These are phyloP conservation scores for Auricularia sp. DNA, from an alignment of 768 basidiomycete genomes.

Conservation along the genomic window DNA sequence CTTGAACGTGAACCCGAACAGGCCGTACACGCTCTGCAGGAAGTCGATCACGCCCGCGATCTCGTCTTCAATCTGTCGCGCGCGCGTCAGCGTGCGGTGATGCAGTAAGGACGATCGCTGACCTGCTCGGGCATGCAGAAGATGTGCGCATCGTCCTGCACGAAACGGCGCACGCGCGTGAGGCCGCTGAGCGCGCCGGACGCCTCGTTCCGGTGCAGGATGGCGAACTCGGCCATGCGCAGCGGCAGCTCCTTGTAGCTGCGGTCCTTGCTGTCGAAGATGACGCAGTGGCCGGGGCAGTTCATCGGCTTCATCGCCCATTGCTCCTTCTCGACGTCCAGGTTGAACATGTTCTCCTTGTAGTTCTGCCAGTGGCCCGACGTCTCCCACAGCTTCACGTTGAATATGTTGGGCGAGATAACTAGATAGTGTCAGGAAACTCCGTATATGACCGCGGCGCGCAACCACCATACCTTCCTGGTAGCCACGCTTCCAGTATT, in stretches of 20 bases:
- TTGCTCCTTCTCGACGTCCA: constrained; percentile 91
- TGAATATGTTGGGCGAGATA: constrained; percentile 96
- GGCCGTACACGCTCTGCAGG: constrained; percentile 85
- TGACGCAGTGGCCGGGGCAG: constrained; percentile 92
- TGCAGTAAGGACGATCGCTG: background rate
- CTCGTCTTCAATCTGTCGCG: constrained; percentile 68
- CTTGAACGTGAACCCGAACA: constrained; percentile 91
- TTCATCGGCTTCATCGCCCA: constrained; percentile 99
- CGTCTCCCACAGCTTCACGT: constrained; percentile 93
- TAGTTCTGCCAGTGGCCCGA: constrained; percentile 99
- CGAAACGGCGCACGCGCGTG: constrained; percentile 87
- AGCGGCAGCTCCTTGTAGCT: constrained; percentile 93
- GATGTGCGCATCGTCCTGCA: constrained; percentile 97
- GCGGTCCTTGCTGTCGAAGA: constrained; percentile 90
- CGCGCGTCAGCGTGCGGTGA: background rate
- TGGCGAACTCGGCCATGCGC: constrained; percentile 97
- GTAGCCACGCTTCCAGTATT: constrained; percentile 94
- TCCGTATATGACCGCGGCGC: background rate
- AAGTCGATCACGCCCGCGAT: constrained; percentile 86
- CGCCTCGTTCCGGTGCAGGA: constrained; percentile 94
- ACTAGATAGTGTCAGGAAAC: constrained; percentile 37
- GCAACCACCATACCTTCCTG: constrained; percentile 59
- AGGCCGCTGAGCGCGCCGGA: constrained; percentile 88
- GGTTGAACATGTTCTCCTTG: constrained; percentile 93
- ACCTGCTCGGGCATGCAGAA: constrained; percentile 95